A percentile compares a stretch with the other conserved stretches of the same genome.
These are phyloP conservation scores for Atkinsonella hypoxylon DNA, from an alignment of 2,329 filamentous ascomycete genomes.

Conservation along the genomic window DNA sequence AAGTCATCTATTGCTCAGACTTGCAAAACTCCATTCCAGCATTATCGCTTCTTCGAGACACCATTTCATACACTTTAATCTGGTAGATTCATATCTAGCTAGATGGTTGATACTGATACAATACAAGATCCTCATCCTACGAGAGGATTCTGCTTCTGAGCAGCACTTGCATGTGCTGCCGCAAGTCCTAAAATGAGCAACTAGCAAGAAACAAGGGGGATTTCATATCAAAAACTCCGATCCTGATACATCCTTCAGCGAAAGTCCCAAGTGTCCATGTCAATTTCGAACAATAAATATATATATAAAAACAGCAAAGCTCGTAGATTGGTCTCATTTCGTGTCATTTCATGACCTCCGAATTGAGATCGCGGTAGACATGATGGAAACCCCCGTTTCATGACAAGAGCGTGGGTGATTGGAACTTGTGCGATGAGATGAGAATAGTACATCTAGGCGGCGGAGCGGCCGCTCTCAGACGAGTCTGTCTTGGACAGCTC, in stretches of 20 bases:
- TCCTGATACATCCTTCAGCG: conserved; percentile 4
- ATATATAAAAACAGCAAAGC: conserved; percentile 3
- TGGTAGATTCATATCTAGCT: background rate
- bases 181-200: conserved; percentile 16
- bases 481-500: conserved; percentile 44
- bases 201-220: background rate
- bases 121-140: conserved; percentile 16
- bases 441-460: conserved; percentile 22
- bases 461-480: conserved; percentile 48
- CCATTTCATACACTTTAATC: too few relatives aligned
- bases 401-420: conserved; percentile 11
- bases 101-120: conserved; percentile 13
- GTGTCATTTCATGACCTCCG: conserved; percentile 10
- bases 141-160: conserved; percentile 7
- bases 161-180: background rate
- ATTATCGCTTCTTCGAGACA: too few relatives aligned
- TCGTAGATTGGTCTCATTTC: conserved; percentile 14
- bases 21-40: background rate
- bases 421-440: conserved; percentile 7
- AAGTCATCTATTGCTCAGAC: too few relatives aligned
- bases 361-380: background rate
- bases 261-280: conserved; percentile 1
- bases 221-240: conserved; percentile 6
- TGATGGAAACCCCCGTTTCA: background rate
- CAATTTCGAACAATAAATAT: background rate